phyloP scores from a whole-genome alignment of 1,139 yeast species.

The Pneumocystis canis region DNA sequence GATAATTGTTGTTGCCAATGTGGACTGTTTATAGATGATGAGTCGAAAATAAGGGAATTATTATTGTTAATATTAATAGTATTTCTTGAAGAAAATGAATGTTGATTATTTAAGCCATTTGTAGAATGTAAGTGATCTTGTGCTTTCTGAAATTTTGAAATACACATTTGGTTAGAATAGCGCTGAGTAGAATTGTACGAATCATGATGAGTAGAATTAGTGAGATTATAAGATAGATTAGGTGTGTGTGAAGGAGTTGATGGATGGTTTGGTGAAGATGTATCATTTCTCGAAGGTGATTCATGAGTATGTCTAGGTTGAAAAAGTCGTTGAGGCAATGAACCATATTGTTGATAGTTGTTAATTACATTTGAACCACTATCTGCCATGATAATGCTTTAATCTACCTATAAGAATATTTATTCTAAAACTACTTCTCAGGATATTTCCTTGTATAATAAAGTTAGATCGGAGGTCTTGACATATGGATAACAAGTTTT shows the following conservation, averaged over 20 bases:
- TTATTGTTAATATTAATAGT: not conserved
- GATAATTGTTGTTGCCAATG: slow-evolving; percentile 49
- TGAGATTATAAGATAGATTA: not conserved
- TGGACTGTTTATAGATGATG: slow-evolving; percentile 1
- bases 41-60: not conserved
- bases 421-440: not conserved
- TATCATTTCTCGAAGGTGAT: not conserved
- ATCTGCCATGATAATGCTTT: not conserved
- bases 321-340: not conserved
- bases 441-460: not conserved
- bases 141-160: not conserved
- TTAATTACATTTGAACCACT: not conserved
- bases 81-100: not conserved
- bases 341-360: not conserved
- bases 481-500: not conserved
- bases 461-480: not conserved
- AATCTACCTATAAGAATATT: not conserved
- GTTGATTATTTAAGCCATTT: not conserved
- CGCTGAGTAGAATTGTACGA: not conserved
- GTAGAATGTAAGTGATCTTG: not conserved
- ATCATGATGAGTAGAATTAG: not conserved
- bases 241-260: not conserved
- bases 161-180: not conserved
- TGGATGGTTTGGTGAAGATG: not conserved
- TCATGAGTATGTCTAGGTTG: not conserved